A percentile compares a stretch with the other conserved stretches of the same genome.
phyloP scores from a whole-genome alignment of 1,284 basidiomycete species.

The Ganoderma sinense region DNA sequence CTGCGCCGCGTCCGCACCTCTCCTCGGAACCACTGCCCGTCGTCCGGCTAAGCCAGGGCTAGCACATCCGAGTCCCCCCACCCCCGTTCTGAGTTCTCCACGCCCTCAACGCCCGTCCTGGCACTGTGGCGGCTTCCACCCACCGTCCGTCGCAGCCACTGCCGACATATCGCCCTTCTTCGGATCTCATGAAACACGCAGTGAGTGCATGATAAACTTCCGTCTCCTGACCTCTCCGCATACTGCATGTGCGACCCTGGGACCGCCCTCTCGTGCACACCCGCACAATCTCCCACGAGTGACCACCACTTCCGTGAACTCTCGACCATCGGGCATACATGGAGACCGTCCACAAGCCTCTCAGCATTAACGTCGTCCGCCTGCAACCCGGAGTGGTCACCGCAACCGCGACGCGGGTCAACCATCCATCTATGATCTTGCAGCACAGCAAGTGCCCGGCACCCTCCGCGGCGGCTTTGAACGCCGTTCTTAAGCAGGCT shows the following conservation, averaged over 20 bases:
- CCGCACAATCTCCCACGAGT: slow-evolving; percentile 17
- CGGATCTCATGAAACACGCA: slow-evolving; percentile 24
- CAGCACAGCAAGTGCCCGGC: not conserved
- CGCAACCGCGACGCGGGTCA: not conserved
- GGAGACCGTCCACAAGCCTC: not conserved
- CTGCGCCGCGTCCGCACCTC: not conserved
- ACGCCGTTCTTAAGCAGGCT: not conserved
- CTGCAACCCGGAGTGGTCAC: not conserved
- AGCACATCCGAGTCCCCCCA: not conserved
- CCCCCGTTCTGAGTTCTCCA: not conserved
- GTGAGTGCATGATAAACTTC: slow-evolving; percentile 2
- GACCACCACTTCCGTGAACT: slow-evolving; percentile 9
- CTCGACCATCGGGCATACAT: not conserved
- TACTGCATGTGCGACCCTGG: slow-evolving; percentile 6
- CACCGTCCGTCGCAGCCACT: not conserved
- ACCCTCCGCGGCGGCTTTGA: not conserved
- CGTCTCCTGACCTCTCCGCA: slow-evolving; percentile 24
- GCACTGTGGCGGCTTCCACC: not conserved
- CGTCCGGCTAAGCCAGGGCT: slow-evolving; percentile 2
- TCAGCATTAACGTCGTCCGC: not conserved
- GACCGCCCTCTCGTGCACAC: not conserved
- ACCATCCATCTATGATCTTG: not conserved
- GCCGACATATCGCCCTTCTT: not conserved
- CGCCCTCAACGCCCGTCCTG: not conserved
- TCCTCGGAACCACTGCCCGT: slow-evolving; percentile 20